These are phyloP conservation scores for Collybia nuda DNA, from an alignment of 768 basidiomycete genomes.

Conservation along the genomic window DNA sequence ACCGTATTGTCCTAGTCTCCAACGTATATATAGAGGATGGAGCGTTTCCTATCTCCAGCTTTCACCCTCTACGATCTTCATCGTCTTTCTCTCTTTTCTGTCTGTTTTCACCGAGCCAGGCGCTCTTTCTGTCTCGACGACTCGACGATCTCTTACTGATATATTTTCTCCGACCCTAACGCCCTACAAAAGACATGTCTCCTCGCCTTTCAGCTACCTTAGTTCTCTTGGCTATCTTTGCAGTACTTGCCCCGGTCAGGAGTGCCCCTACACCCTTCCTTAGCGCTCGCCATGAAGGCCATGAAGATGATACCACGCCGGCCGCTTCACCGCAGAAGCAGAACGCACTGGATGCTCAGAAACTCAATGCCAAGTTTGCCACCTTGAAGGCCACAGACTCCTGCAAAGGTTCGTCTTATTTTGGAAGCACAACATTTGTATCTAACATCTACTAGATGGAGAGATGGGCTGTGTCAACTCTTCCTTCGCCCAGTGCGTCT, in stretches of 20 bases:
- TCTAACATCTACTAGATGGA: slow-evolving; percentile 21
- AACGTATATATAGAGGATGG: not conserved
- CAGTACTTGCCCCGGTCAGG: slow-evolving; percentile 28
- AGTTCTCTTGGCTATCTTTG: slow-evolving; percentile 18
- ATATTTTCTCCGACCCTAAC: not conserved
- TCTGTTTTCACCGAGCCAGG: slow-evolving; percentile 15
- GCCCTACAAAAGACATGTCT: slow-evolving; percentile 4
- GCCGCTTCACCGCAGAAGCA: slow-evolving; percentile 21
- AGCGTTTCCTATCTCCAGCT: not conserved
- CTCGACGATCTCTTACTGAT: slow-evolving; percentile 13
- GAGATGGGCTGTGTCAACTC: slow-evolving; percentile 38
- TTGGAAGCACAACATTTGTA: not conserved
- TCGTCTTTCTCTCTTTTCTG: not conserved
- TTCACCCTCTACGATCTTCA: not conserved
- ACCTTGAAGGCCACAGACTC: slow-evolving; percentile 39
- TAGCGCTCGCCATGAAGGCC: slow-evolving; percentile 23
- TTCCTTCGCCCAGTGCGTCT: slow-evolving; percentile 43
- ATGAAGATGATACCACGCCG: slow-evolving; percentile 16
- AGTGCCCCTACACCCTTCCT: slow-evolving; percentile 32
- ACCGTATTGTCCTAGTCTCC: not conserved
- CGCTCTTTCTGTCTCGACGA: slow-evolving; percentile 17
- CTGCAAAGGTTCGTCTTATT: slow-evolving; percentile 40
- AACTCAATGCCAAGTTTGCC: slow-evolving; percentile 48
- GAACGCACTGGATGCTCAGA: slow-evolving; percentile 51
- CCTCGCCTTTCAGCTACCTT: slow-evolving; percentile 5